phyloP scores from a whole-genome alignment of 768 basidiomycete species.

The Macrocybe gigantea region DNA sequence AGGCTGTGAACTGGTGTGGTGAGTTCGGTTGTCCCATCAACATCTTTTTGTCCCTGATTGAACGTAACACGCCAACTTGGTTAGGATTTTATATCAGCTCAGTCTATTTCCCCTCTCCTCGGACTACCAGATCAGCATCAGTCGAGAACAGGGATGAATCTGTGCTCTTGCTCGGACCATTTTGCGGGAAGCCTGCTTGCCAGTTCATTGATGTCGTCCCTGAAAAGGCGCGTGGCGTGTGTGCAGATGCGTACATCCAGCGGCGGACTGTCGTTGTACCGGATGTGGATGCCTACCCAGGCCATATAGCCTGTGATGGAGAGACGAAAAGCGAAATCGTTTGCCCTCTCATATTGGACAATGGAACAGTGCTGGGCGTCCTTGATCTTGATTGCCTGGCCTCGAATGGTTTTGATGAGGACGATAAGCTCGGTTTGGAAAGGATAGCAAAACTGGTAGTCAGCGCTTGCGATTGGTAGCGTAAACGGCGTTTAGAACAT shows the following conservation, averaged over 20 bases:
- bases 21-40: slow-evolving; percentile 5
- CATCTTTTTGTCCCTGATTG: not conserved
- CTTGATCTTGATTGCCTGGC: slow-evolving; percentile 85
- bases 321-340: slow-evolving; percentile 91
- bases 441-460: slow-evolving; percentile 62
- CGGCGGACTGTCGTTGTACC: slow-evolving; percentile 58
- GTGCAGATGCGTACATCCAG: slow-evolving; percentile 69
- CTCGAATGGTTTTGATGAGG: slow-evolving; percentile 63
- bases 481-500: slow-evolving; percentile 20
- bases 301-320: slow-evolving; percentile 93
- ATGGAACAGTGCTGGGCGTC: slow-evolving; percentile 42
- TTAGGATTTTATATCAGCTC: slow-evolving; percentile 84
- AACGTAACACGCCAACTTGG: not conserved
- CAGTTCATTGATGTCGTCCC: slow-evolving; percentile 62
- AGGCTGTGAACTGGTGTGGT: slow-evolving; percentile 94
- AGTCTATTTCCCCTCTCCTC: slow-evolving; percentile 49
- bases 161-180: slow-evolving; percentile 70
- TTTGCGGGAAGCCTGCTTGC: slow-evolving; percentile 90
- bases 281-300: slow-evolving; percentile 78
- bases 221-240: slow-evolving; percentile 66
- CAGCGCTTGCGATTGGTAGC: slow-evolving; percentile 54
- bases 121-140: slow-evolving; percentile 12
- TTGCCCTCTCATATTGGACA: slow-evolving; percentile 54
- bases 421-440: slow-evolving; percentile 75
- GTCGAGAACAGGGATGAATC: slow-evolving; percentile 14